These are phyloP conservation scores for Boletus speciosus DNA, from an alignment of 768 basidiomycete species.

Conservation along the genomic window DNA sequence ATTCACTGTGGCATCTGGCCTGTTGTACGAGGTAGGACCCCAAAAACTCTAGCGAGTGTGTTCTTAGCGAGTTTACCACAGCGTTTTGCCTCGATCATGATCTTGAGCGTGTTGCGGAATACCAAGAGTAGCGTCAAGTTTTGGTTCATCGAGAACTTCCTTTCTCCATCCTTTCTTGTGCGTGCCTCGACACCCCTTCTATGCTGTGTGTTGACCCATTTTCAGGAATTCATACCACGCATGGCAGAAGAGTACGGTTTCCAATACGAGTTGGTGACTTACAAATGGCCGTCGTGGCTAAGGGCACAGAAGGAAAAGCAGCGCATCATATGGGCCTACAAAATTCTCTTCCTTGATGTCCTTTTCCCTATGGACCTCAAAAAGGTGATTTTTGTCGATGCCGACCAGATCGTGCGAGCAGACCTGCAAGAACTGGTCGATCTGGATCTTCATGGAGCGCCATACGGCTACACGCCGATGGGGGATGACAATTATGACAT, in stretches of 20 bases:
- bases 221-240: conserved; percentile 90
- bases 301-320: conserved; percentile 98
- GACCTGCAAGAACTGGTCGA: conserved; percentile 95
- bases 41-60: not conserved
- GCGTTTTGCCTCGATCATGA: conserved; percentile 99
- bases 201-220: not conserved
- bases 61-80: conserved; percentile 30
- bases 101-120: conserved; percentile 90
- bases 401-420: conserved; percentile 95
- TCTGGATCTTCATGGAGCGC: conserved; percentile 85
- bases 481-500: conserved; percentile 91
- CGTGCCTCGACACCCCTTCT: conserved; percentile 21
- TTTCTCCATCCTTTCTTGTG: conserved; percentile 94
- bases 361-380: conserved; percentile 99
- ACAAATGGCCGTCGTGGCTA: conserved; percentile 99
- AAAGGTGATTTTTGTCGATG: conserved; percentile 98
- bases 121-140: conserved; percentile 96
- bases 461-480: conserved; percentile 97
- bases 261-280: conserved; percentile 96
- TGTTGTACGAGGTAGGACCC: conserved; percentile 84
- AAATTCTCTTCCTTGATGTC: conserved; percentile 98
- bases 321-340: conserved; percentile 98
- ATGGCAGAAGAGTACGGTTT: conserved; percentile 89
- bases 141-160: conserved; percentile 99
- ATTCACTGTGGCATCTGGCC: conserved; percentile 96